These are phyloP conservation scores for Yamadazyma atlantica DNA, from an alignment of 1,139 yeast genomes.

Conservation along the genomic window DNA sequence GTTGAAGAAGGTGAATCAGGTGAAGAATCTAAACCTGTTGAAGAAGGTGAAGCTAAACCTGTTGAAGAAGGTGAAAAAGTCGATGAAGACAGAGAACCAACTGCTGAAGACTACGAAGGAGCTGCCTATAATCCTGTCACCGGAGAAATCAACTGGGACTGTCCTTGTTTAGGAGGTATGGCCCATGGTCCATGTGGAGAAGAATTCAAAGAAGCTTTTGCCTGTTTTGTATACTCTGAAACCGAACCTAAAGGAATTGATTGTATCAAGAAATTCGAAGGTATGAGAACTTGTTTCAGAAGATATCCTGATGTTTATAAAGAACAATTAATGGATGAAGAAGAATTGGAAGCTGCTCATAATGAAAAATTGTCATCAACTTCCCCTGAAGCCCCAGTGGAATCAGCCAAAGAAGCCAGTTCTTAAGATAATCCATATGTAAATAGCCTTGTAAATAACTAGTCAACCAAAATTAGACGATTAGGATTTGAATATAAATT, in stretches of 20 bases:
- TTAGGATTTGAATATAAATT: background rate
- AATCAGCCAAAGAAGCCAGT: background rate
- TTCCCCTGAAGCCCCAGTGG: background rate
- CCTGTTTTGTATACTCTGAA: slow-evolving; percentile 93
- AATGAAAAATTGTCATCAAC: slow-evolving; percentile 2
- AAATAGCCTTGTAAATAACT: slow-evolving; percentile 1
- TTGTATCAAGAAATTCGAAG: slow-evolving; percentile 87
- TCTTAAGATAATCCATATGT: background rate
- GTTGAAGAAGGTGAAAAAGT: background rate
- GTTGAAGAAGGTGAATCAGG: background rate
- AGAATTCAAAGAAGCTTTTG: slow-evolving; percentile 93
- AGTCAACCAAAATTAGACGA: background rate
- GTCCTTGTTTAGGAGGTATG: slow-evolving; percentile 99
- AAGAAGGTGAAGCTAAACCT: background rate
- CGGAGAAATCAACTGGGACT: slow-evolving; percentile 99
- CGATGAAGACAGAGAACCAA: slow-evolving; percentile 8
- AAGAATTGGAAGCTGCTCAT: slow-evolving; percentile 46
- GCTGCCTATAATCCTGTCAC: slow-evolving; percentile 96
- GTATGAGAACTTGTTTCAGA: slow-evolving; percentile 95
- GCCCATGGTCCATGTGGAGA: slow-evolving; percentile 99
- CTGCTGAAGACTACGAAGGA: slow-evolving; percentile 25
- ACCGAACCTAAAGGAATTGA: slow-evolving; percentile 97
- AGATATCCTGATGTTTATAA: slow-evolving; percentile 91
- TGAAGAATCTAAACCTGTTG: background rate
- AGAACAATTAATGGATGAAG: slow-evolving; percentile 85